These are phyloP conservation scores for Candida ortonii DNA, from an alignment of 805 yeast species.

Conservation along the genomic window DNA sequence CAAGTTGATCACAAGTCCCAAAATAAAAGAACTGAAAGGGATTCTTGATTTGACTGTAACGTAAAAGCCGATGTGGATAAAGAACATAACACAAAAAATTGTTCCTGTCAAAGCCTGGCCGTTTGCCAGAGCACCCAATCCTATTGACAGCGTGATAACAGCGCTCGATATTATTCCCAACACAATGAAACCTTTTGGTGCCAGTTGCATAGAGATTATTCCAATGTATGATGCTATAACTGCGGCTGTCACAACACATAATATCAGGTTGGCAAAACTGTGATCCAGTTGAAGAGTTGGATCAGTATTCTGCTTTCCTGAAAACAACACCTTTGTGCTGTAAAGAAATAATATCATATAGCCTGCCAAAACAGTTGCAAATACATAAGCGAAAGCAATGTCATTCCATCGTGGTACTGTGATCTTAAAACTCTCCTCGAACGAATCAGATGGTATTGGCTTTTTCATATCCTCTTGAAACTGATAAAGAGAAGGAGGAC, in stretches of 20 bases:
- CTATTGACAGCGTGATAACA: conserved; percentile 62
- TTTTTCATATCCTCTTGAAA: conserved; percentile 11
- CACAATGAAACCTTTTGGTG: conserved; percentile 7
- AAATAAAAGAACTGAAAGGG: conserved; percentile 24
- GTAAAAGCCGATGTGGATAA: conserved; percentile 13
- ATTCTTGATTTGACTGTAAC: conserved; percentile 19
- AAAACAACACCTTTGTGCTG: not conserved
- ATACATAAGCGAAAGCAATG: conserved; percentile 60
- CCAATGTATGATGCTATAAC: conserved; percentile 1
- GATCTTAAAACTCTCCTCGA: conserved; percentile 67
- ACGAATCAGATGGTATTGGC: conserved; percentile 37
- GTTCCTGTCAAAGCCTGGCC: conserved; percentile 74
- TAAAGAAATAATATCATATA: conserved; percentile 13
- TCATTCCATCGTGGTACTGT: conserved; percentile 66
- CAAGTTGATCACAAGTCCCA: conserved; percentile 55
- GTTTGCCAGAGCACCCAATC: conserved; percentile 64
- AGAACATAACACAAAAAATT: conserved; percentile 37
- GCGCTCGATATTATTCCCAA: conserved; percentile 4
- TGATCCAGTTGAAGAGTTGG: not conserved
- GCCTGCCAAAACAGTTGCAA: conserved; percentile 18
- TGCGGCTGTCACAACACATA: not conserved
- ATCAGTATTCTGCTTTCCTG: not conserved
- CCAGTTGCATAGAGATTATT: conserved; percentile 1
- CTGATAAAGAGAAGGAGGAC: not conserved
- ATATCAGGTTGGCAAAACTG: not conserved